Evolutionary conservation across 2,329 filamentous ascomycete species (phyloP).

Genomic region (Neurospora sp.): DNA sequence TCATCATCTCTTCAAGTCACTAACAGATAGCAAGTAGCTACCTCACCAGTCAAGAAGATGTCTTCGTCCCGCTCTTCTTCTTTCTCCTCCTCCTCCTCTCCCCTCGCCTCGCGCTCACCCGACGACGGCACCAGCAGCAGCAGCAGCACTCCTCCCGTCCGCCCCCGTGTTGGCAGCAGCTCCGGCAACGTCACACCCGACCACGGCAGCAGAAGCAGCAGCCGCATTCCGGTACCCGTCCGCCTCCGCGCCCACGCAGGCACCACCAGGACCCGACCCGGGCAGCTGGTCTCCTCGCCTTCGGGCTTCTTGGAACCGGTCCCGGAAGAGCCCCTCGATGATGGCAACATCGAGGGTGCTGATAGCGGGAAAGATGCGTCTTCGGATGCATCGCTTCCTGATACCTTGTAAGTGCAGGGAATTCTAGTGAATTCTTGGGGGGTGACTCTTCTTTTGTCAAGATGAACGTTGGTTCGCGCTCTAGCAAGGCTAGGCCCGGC

Average conservation of each 20-base stretch:
- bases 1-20: neutral
- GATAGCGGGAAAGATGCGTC: neutral
- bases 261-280: neutral
- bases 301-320: neutral
- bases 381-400: neutral
- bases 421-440: neutral
- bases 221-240: neutral
- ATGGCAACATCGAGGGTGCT: neutral
- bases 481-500: neutral
- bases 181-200: neutral
- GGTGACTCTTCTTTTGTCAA: no score
- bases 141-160: neutral
- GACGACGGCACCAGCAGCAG: neutral
- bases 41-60: neutral
- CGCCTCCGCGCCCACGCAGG: neutral
- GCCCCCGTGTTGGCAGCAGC: neutral
- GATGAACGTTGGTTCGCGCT: neutral
- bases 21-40: neutral
- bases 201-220: neutral
- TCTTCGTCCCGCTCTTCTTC: neutral
- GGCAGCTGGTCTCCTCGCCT: neutral
- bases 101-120: neutral
- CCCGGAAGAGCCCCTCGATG: neutral
- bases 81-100: neutral
- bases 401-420: neutral